Evolutionary conservation across 129 eudicot genomes (phyloP).

Genomic region (Solidago caesia): DNA sequence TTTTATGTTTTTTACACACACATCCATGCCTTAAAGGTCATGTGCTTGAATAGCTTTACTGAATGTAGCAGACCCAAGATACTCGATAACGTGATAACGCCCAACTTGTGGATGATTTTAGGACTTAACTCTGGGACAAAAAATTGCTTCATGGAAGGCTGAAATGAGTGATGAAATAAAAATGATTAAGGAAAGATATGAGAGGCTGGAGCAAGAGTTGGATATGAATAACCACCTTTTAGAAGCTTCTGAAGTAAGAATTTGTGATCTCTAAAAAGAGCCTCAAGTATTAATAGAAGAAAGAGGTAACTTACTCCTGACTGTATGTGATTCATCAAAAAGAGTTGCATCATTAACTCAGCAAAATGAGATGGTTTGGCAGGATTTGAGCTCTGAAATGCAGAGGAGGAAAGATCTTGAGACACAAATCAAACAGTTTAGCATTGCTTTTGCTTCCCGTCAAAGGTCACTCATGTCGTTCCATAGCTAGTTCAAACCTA

Average conservation of each 20-base stretch:
- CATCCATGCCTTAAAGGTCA: background rate
- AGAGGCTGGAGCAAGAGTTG: conserved; percentile 52
- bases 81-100: background rate
- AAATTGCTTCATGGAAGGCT: conserved; percentile 62
- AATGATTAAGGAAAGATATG: conserved; percentile 46
- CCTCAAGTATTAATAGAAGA: conserved; percentile 53
- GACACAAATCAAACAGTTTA: conserved; percentile 63
- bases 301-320: conserved; percentile 49
- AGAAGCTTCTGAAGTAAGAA: conserved; percentile 55
- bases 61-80: background rate
- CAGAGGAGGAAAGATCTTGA: conserved; percentile 65
- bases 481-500: conserved; percentile 60
- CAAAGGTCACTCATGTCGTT: conserved; percentile 58
- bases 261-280: conserved; percentile 56
- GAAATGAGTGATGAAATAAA: conserved; percentile 57
- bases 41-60: background rate
- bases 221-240: conserved; percentile 48
- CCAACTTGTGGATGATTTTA: conserved; percentile 28
- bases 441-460: conserved; percentile 53
- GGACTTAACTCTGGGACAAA: conserved; percentile 60
- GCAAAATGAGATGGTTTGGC: conserved; percentile 57
- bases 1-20: background rate
- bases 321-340: conserved; percentile 48
- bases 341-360: conserved; percentile 47
- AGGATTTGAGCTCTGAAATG: conserved; percentile 55